phyloP scores from a whole-genome alignment of 768 basidiomycete species.

The Guyanaporus albipodus region DNA sequence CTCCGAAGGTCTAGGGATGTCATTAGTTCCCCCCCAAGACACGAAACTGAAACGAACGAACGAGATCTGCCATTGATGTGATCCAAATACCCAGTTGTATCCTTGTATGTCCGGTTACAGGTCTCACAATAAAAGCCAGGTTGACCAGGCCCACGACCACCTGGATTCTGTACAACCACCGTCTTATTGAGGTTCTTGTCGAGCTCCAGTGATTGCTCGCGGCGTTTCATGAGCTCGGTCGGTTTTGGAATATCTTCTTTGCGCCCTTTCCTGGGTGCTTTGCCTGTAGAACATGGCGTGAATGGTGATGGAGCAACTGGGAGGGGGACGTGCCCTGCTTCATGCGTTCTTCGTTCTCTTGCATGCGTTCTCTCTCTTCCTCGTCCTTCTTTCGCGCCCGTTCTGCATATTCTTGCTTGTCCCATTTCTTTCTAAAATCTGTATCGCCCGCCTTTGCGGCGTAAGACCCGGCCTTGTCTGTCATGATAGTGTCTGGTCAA shows the following conservation, averaged over 20 bases:
- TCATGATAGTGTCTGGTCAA: slow-evolving; percentile 13
- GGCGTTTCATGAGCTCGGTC: slow-evolving; percentile 87
- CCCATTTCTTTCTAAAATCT: slow-evolving; percentile 88
- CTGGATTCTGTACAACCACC: slow-evolving; percentile 84
- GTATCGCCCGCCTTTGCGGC: slow-evolving; percentile 50
- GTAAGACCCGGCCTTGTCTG: slow-evolving; percentile 35
- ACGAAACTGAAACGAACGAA: slow-evolving; percentile 41
- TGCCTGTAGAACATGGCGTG: slow-evolving; percentile 48
- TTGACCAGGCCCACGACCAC: slow-evolving; percentile 81
- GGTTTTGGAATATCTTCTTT: slow-evolving; percentile 85
- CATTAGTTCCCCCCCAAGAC: neutral
- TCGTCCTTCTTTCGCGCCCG: slow-evolving; percentile 76
- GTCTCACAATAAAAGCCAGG: slow-evolving; percentile 94
- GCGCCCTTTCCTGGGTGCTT: slow-evolving; percentile 65
- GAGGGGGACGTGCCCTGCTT: slow-evolving; percentile 60
- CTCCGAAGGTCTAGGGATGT: slow-evolving; percentile 69
- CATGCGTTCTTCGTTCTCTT: slow-evolving; percentile 79
- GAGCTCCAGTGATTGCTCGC: slow-evolving; percentile 79
- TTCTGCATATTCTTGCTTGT: slow-evolving; percentile 88
- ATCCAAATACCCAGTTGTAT: slow-evolving; percentile 89
- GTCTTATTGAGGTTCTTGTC: slow-evolving; percentile 96
- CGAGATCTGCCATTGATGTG: slow-evolving; percentile 94
- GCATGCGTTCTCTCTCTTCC: slow-evolving; percentile 78
- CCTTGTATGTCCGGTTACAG: slow-evolving; percentile 90
- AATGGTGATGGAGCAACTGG: neutral